A percentile compares a stretch with the other conserved stretches of the same genome.
phyloP scores from a whole-genome alignment of 179 eudicot genomes.

The Silene noctiflora region DNA sequence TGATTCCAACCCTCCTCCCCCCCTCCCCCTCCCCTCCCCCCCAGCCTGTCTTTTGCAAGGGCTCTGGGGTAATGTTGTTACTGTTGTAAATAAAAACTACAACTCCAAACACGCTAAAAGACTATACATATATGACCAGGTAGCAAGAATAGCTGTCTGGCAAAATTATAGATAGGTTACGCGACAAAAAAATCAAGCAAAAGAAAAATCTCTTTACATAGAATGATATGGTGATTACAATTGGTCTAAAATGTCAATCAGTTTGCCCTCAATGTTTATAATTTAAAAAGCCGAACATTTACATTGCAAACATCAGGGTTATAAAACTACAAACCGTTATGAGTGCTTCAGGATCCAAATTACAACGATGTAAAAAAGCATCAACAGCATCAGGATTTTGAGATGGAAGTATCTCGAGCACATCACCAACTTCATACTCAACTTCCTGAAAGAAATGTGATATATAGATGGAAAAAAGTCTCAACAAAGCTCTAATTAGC shows the following conservation, averaged over 20 bases:
- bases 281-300: background rate
- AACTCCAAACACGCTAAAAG: background rate
- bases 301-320: background rate
- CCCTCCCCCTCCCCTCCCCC: no score
- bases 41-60: background rate
- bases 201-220: background rate
- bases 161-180: background rate
- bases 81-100: background rate
- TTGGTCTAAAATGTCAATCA: background rate
- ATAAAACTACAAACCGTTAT: constrained; percentile 55
- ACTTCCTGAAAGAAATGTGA: constrained; percentile 34
- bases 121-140: background rate
- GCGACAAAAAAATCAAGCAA: background rate
- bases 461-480: background rate
- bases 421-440: constrained; percentile 88
- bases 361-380: constrained; percentile 75
- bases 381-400: constrained; percentile 76
- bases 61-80: background rate
- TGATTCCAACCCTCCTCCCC: no score
- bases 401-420: constrained; percentile 78
- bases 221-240: background rate
- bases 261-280: background rate
- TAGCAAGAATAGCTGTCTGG: background rate
- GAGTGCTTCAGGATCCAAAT: constrained; percentile 72
- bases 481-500: background rate